Conservation (phyloP, 2,329 filamentous ascomycete genomes). For the Laburnicola sp. region DNA sequence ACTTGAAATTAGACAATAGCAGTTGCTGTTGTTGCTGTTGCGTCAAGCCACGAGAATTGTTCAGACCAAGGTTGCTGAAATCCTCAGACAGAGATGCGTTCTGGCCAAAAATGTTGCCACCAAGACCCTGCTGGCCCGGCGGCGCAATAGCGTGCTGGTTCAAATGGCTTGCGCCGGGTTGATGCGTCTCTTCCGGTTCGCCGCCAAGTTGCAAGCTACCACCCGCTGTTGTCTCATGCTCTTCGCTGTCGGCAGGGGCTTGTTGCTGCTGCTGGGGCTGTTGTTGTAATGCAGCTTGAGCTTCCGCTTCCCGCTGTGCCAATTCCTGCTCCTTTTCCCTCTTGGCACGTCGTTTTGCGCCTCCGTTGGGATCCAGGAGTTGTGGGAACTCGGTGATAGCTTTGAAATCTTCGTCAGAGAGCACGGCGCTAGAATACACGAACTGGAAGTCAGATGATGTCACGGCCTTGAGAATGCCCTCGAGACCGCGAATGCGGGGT, state of each 20-base stretch:
- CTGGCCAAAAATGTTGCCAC: slow-evolving; percentile 42
- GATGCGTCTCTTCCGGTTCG: slow-evolving; percentile 79
- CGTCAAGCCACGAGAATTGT: slow-evolving; percentile 73
- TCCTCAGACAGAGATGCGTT: slow-evolving; percentile 42
- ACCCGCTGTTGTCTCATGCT: slow-evolving; percentile 67
- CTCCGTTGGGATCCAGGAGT: slow-evolving; percentile 80
- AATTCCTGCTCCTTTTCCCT: slow-evolving; percentile 66
- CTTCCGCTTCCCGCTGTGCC: slow-evolving; percentile 54
- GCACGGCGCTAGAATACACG: slow-evolving; percentile 51
- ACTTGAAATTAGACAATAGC: slow-evolving; percentile 65
- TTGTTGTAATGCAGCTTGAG: slow-evolving; percentile 51
- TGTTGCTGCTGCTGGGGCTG: slow-evolving; percentile 45
- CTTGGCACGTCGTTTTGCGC: slow-evolving; percentile 77
- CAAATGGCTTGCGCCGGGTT: slow-evolving; percentile 62
- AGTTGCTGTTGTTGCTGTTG: slow-evolving; percentile 74
- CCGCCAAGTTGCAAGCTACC: slow-evolving; percentile 88
- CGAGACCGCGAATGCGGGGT: slow-evolving; percentile 31
- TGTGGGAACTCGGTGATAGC: slow-evolving; percentile 67
- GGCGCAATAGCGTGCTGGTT: slow-evolving; percentile 71
- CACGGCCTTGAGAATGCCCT: slow-evolving; percentile 47
- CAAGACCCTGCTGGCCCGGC: slow-evolving; percentile 69
- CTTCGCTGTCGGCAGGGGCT: slow-evolving; percentile 59
- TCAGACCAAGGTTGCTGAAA: slow-evolving; percentile 50
- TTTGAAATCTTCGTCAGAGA: slow-evolving; percentile 53
- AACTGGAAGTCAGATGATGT: slow-evolving; percentile 55